These are phyloP conservation scores for Salvia splendens DNA, from an alignment of 257 asterid genomes.

Conservation along the genomic window DNA sequence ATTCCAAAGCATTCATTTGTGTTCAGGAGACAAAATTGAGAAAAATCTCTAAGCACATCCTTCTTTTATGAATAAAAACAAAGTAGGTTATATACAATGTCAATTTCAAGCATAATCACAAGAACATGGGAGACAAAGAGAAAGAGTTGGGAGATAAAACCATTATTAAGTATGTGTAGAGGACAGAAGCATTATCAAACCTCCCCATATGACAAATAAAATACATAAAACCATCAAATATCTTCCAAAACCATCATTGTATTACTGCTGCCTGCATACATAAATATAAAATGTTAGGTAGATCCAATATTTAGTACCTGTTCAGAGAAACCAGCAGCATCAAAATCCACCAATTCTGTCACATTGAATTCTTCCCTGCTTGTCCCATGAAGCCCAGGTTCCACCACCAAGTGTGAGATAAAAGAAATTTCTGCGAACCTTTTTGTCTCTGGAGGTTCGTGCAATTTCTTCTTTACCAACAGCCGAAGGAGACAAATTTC, in stretches of 20 bases:
- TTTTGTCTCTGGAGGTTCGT: slow-evolving; percentile 65
- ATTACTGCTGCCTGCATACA: background rate
- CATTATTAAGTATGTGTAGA: too few relatives aligned
- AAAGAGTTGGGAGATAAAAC: too few relatives aligned
- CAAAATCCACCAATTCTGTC: slow-evolving; percentile 64
- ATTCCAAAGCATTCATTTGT: background rate
- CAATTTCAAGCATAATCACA: too few relatives aligned
- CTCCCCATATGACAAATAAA: too few relatives aligned
- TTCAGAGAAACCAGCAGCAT: slow-evolving; percentile 71
- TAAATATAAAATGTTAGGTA: background rate
- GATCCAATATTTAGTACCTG: slow-evolving; percentile 51
- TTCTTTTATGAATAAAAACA: too few relatives aligned
- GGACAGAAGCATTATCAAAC: too few relatives aligned
- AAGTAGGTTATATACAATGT: too few relatives aligned
- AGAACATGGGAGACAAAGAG: too few relatives aligned
- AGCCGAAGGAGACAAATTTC: slow-evolving; percentile 51
- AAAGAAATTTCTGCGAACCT: slow-evolving; percentile 43
- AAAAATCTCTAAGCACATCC: too few relatives aligned
- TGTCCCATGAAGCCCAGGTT: slow-evolving; percentile 51
- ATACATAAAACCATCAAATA: background rate
- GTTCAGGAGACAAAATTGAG: too few relatives aligned
- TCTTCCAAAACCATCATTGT: background rate
- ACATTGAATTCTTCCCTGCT: slow-evolving; percentile 55
- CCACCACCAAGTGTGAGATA: slow-evolving; percentile 2
- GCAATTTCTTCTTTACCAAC: slow-evolving; percentile 64